Percentiles rank a stretch among this genome's conserved stretches.
Conservation (phyloP, 2,329 filamentous ascomycete genomes). For the Aspergillus sp. region DNA sequence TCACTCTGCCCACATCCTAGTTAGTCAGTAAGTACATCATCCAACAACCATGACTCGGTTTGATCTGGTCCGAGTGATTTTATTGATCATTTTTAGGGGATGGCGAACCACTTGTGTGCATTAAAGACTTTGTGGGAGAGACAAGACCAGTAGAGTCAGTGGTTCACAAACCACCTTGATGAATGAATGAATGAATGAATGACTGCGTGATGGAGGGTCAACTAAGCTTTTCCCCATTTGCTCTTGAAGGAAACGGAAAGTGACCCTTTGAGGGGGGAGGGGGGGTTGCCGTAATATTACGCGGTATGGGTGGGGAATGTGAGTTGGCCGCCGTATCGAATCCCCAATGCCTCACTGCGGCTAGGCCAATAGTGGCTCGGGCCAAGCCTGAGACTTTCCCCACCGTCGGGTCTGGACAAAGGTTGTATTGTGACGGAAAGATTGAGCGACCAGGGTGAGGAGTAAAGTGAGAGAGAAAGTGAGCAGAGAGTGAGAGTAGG, state of each 20-base stretch:
- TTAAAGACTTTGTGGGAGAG: background rate
- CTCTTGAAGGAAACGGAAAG: background rate
- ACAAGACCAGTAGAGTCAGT: no score
- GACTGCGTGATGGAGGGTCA: background rate
- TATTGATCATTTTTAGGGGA: background rate
- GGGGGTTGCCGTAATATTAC: slow-evolving; percentile 12
- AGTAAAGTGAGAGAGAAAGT: background rate
- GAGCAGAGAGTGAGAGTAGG: background rate
- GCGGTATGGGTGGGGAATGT: slow-evolving; percentile 17
- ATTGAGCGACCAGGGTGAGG: background rate
- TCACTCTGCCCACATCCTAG: no score
- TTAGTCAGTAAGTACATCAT: no score
- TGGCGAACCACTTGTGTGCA: background rate
- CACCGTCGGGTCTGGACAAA: slow-evolving; percentile 26
- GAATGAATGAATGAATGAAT: no score
- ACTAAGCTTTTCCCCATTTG: background rate
- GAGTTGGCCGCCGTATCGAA: slow-evolving; percentile 21
- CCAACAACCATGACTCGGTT: background rate
- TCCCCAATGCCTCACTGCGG: slow-evolving; percentile 15
- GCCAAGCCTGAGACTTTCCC: slow-evolving; percentile 18
- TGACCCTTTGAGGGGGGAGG: background rate
- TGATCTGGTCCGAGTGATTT: background rate
- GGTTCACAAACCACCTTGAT: no score
- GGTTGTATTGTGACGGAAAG: slow-evolving; percentile 12
- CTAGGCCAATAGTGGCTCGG: slow-evolving; percentile 20